phyloP scores from a whole-genome alignment of 352 stramenopile genomes.

The Pythium sukuiense region DNA sequence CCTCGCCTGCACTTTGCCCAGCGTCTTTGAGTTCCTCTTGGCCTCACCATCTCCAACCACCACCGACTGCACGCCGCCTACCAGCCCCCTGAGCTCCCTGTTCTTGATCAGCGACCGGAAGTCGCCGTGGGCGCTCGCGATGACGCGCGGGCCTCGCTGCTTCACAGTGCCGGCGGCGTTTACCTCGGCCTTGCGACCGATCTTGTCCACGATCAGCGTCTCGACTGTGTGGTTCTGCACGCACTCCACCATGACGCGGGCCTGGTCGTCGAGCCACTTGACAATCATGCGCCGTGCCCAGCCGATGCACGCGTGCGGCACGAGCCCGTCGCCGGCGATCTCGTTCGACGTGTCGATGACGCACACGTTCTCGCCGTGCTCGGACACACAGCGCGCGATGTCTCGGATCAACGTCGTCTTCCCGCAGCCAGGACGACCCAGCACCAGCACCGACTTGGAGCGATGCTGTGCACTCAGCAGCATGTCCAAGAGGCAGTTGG shows the following conservation, averaged over 20 bases:
- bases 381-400: conserved; percentile 60
- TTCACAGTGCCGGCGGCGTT: conserved; percentile 62
- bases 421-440: conserved; percentile 63
- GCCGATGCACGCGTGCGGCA: conserved; percentile 76
- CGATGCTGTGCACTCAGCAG: conserved; percentile 45
- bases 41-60: conserved; percentile 56
- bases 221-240: conserved; percentile 90
- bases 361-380: conserved; percentile 66
- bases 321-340: conserved; percentile 84
- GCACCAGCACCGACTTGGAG: conserved; percentile 59
- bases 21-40: conserved; percentile 26
- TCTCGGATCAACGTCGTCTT: conserved; percentile 89
- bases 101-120: conserved; percentile 86
- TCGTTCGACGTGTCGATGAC: conserved; percentile 92
- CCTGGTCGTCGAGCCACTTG: conserved; percentile 58
- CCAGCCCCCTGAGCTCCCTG: conserved; percentile 65
- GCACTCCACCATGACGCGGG: conserved; percentile 85
- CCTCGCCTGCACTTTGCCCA: conserved; percentile 48
- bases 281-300: conserved; percentile 84
- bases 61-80: conserved; percentile 75
- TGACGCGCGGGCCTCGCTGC: conserved; percentile 76
- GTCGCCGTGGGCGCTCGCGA: conserved; percentile 86
- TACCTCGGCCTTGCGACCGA: conserved; percentile 79
- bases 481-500: conserved; percentile 66
- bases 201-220: conserved; percentile 90